Evolutionary conservation across 257 asterid genomes (phyloP).

Genomic region (Capsicum rhomboideum): DNA sequence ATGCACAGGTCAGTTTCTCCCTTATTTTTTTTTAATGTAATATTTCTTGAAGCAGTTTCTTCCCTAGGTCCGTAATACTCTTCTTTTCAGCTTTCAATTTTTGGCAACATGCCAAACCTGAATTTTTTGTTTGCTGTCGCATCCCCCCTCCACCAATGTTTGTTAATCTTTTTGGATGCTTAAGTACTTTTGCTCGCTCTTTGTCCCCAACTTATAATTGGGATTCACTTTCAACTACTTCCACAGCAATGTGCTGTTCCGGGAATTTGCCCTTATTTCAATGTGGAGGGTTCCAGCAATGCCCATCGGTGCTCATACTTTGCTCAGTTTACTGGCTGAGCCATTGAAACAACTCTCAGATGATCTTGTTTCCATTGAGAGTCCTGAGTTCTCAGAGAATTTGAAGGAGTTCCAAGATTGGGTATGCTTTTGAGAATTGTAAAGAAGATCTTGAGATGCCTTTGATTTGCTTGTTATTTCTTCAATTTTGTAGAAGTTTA

Average conservation of each 20-base stretch:
- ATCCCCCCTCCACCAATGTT: not conserved
- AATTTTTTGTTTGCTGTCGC: not conserved
- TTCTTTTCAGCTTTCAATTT: not conserved
- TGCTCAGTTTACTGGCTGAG: slow-evolving; percentile 93
- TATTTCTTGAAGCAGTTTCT: not conserved
- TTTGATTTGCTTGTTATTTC: slow-evolving; percentile 2
- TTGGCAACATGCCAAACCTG: not conserved
- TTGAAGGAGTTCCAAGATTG: slow-evolving; percentile 92
- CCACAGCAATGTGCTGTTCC: slow-evolving; percentile 79
- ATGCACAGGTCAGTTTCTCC: slow-evolving; percentile 57
- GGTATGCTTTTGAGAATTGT: slow-evolving; percentile 42
- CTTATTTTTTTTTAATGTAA: not conserved
- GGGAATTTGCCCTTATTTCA: slow-evolving; percentile 93
- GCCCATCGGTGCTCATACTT: slow-evolving; percentile 90
- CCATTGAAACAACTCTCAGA: slow-evolving; percentile 80
- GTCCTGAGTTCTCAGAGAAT: slow-evolving; percentile 56
- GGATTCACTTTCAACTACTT: slow-evolving; percentile 17
- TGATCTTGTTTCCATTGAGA: slow-evolving; percentile 45
- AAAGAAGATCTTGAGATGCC: not conserved
- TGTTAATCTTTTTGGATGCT: not conserved
- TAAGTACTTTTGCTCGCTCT: not conserved
- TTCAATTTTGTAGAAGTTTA: slow-evolving; percentile 14
- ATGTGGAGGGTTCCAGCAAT: slow-evolving; percentile 97
- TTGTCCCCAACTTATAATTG: slow-evolving; percentile 10
- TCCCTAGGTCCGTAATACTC: too few relatives aligned